Evolutionary conservation across 768 basidiomycete species (phyloP), one percentile per base, ranked within the genome.

Genomic region (Chalciporus piperatus): DNA sequence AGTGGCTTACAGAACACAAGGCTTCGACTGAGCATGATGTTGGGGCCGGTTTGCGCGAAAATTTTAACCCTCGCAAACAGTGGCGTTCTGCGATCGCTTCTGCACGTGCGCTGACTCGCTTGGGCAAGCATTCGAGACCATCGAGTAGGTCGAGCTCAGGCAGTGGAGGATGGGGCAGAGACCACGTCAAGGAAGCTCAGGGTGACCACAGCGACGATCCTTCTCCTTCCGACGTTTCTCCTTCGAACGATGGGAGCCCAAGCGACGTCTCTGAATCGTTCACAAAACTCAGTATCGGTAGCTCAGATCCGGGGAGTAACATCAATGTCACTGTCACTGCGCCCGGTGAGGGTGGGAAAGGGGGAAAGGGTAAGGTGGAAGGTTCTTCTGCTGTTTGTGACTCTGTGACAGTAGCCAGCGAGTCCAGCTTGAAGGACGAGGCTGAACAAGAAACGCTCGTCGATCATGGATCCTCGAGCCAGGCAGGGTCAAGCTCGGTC

Each of bases 21-120:
- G 74, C 85, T 0, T 82, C 83, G 0, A 77, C 75, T 6, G 88
- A 93, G 46, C 80, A 87, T 65, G 92, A 98, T 59, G 77, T 97
- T 38, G 75, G 72, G 14, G 65, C 63, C 11, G 89, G 87, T 11
- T 73, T 97, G 44, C 87, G 88, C 28, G 85, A 91, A 28, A 82
- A 93, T 73, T 95, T 96, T 70, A 77, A 91, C 62, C 78, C 91
- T 0, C 77, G 77, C 39, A 84, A 82, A 2, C 77, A 77, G 35
- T 94, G 92, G 92, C 78, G 81, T 45, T 72, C 74, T 2, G 89
- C 88, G 13, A 90, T 94, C 59, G 63, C 68, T 45, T 71, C 74
- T 37, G 72, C 79, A n/a, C 72, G 74, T 16, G 74, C 74, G 17
- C 8, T 76, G 28, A 53, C 70, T 16, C 68, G 70, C 48, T 55